A percentile compares a stretch with the other conserved stretches of the same genome.
Conservation (phyloP, 768 basidiomycete genomes). For the Suillus spraguei region DNA sequence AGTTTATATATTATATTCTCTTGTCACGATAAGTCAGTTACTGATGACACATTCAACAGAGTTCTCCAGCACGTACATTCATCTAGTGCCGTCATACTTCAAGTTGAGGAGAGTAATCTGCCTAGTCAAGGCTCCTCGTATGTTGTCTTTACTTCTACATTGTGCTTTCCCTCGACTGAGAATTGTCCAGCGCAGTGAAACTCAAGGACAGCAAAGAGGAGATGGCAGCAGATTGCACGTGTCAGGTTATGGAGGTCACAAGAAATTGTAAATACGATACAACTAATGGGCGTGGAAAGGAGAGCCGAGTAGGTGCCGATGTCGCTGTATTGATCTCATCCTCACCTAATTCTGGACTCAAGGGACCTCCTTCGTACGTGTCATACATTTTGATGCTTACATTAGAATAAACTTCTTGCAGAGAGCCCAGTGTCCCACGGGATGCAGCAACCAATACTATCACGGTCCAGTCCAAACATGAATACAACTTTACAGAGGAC, state of each 20-base stretch:
- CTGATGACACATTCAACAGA: neutral
- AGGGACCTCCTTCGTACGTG: neutral
- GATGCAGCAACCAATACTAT: neutral
- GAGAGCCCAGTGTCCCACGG: neutral
- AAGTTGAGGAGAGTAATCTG: neutral
- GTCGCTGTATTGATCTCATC: neutral
- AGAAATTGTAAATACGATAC: neutral
- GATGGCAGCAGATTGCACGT: neutral
- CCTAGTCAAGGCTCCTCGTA: neutral
- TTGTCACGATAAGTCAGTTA: neutral
- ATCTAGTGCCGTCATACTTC: neutral
- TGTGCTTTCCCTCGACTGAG: neutral
- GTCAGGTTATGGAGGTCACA: neutral
- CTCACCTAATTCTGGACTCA: neutral
- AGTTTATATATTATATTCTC: neutral
- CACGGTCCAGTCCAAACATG: neutral
- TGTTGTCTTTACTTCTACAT: neutral
- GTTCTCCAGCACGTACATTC: neutral
- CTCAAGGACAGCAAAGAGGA: neutral
- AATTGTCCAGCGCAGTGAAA: neutral
- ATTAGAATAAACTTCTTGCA: neutral
- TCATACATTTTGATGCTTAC: neutral
- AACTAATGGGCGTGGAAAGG: neutral
- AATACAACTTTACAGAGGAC: no score
- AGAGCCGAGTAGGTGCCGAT: neutral